Base-by-base conservation (phyloP, 805 yeast genomes). In the Hanseniaspora valbyensis region DNA sequence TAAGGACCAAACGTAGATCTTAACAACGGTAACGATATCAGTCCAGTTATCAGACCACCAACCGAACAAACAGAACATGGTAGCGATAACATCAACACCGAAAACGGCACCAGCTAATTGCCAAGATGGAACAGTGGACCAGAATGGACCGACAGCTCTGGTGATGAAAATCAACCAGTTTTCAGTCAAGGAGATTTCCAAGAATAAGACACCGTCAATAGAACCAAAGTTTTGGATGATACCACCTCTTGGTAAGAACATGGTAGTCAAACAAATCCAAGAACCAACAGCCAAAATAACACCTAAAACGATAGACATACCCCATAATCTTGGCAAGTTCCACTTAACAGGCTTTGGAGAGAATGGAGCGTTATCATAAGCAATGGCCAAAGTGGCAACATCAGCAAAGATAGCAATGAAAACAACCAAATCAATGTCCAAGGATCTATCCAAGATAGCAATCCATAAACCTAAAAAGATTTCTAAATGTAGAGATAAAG, bases 41-140 rank as follows among this genome's bases (percentile, higher is more conserved):
- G 90, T 88, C 88, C 92, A 86, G 81, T 88, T 88, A 72, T 85
- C 95, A 59, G 94, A 83, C 90, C 94, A 87, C 95, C 95, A 88
- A 63, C 96, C 96, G 80, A 86, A 88, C 66, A 87, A 71, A 64
- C 87, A 74, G 81, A 87, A 88, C 79, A 84, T 76, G 56, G 96
- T 88, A 59, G 96, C 95, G 63, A 88, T 72, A 75, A 87, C 71
- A 72, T 87, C 96, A 67, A 87, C 96, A 66, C 72, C 71, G 67
- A 85, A 76, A 62, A 87, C 95, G 63, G 96, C 96, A 75, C 95
- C 95, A 62, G 92, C 61, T 73, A 87, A 80, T 77, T 87, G 95
- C 96, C 96, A 88, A 44, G 96, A 88, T 75, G 96, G 96, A 54
- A 76, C 64, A 42, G 95, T 86, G 54, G 95, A 83, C 96, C 96